These are phyloP conservation scores for Trametes cinnabarina DNA, from an alignment of 768 basidiomycete genomes.

Conservation along the genomic window DNA sequence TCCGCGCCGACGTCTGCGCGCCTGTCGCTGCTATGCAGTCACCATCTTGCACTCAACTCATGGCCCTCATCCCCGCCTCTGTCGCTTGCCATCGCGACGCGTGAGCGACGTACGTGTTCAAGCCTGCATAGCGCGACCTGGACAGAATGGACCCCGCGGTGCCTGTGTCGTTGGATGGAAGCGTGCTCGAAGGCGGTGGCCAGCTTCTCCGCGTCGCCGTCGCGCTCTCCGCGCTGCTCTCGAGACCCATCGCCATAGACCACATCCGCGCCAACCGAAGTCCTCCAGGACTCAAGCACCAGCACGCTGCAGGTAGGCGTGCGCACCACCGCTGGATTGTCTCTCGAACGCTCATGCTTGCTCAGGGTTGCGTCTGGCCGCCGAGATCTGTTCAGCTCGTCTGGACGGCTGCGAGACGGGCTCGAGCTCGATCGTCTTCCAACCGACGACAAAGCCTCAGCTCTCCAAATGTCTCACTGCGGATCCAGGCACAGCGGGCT, in stretches of 20 bases:
- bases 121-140: not conserved
- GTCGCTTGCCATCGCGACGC: not conserved
- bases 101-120: not conserved
- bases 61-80: not conserved
- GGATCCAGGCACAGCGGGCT: constrained; percentile 62
- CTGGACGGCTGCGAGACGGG: constrained; percentile 53
- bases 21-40: not conserved
- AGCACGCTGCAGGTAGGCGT: constrained; percentile 67
- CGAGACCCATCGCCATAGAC: constrained; percentile 55
- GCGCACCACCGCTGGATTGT: too few species aligned
- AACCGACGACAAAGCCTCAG: constrained; percentile 44
- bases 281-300: constrained; percentile 66
- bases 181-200: constrained; percentile 57
- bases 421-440: constrained; percentile 55
- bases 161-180: constrained; percentile 36
- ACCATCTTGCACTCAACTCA: not conserved
- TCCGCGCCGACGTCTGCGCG: constrained; percentile 1
- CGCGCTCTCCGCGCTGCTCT: constrained; percentile 61
- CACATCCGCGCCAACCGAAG: constrained; percentile 59
- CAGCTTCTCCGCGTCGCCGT: constrained; percentile 72
- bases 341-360: too few species aligned
- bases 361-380: constrained; percentile 63
- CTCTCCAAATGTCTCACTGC: constrained; percentile 42
- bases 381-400: constrained; percentile 55
- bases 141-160: not conserved